Evolutionary conservation across 108 stramenopile genomes (phyloP), one percentile per base, ranked within the genome.

Genomic region (Skeletonema grethae): DNA sequence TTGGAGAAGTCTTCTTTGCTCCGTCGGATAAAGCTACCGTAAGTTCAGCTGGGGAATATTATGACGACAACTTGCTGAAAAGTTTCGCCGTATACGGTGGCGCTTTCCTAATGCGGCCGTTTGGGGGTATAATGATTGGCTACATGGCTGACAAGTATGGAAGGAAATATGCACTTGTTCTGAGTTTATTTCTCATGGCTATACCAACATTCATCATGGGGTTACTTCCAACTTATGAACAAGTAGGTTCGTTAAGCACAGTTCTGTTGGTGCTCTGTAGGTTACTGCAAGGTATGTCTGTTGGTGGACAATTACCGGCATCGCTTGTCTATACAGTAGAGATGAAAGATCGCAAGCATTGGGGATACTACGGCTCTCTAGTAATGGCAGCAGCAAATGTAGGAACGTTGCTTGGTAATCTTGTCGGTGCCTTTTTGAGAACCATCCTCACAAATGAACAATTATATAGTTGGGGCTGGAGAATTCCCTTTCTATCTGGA

Each of bases 171-270:
- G 94, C 91, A 1, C 69, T 95, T 22, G 86, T 86, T 41, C 39
- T 84, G 0, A 79, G 76, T 18, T 71, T 95, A 5, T 88, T 86
- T 66, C 75, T 91, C 34, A 95, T 95, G 94, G 77, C 92, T 8
- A 67, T 92, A 57, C 90, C 92, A 0, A 93, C 94, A 1, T 87
- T 93, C n/a, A 13, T 85, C 0, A 91, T 96, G 91, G 96, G 96
- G 0, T 71, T 90, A 16, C 76, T 97, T 3, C 96, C 96, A 15
- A 84, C 90, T 0, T 97, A 91, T 57, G 78, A 77, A 11, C 69
- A 66, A 8, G 86, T 86, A 65, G 96, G 96, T 0, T 65, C 53
- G 22, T 45, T 34, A 18, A 87, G 94, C 25, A 86, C 91, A 7
- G 67, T 88, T 20, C 61, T 89, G 1, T 57, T 97, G 46, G 79